Conservation (phyloP, 2,329 filamentous ascomycete genomes). For the Rutstroemia sp. region DNA sequence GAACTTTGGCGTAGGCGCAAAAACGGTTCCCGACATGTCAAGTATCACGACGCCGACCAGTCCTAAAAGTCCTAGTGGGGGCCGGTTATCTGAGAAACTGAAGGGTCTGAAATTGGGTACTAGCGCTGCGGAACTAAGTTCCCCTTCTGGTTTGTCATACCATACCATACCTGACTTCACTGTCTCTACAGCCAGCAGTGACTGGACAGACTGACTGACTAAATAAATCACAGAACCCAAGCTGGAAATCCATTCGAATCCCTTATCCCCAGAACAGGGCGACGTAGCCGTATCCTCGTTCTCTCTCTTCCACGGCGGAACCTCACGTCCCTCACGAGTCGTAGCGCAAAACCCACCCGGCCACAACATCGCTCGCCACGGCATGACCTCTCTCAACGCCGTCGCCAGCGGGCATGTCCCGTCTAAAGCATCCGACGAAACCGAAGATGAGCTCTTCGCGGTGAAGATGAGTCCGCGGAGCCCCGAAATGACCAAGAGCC, state of each 20-base stretch:
- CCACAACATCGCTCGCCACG: constrained; percentile 13
- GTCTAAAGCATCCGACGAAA: constrained; percentile 30
- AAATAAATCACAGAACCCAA: constrained; percentile 17
- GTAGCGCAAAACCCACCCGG: constrained; percentile 24
- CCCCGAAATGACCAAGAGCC: constrained; percentile 78
- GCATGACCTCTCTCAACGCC: constrained; percentile 30
- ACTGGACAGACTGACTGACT: not conserved
- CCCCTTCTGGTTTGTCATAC: constrained; percentile 41
- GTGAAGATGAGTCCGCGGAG: constrained; percentile 80
- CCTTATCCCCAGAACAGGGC: constrained; percentile 53
- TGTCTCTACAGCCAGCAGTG: not conserved
- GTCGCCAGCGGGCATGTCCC: constrained; percentile 30
- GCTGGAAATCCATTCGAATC: constrained; percentile 21
- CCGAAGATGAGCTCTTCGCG: constrained; percentile 78
- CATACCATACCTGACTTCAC: constrained; percentile 6
- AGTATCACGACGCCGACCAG: constrained; percentile 41
- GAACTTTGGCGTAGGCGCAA: constrained; percentile 49
- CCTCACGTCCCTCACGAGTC: constrained; percentile 33
- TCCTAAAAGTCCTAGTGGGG: constrained; percentile 55
- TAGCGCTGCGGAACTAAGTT: constrained; percentile 54
- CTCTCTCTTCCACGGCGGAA: constrained; percentile 46
- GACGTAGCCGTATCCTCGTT: constrained; percentile 58
- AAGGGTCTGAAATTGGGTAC: constrained; percentile 73
- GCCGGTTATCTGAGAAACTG: constrained; percentile 70
- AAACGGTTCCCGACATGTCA: constrained; percentile 24